These are phyloP conservation scores for Draba incana DNA, from an alignment of 345 rosid species.

Conservation along the genomic window DNA sequence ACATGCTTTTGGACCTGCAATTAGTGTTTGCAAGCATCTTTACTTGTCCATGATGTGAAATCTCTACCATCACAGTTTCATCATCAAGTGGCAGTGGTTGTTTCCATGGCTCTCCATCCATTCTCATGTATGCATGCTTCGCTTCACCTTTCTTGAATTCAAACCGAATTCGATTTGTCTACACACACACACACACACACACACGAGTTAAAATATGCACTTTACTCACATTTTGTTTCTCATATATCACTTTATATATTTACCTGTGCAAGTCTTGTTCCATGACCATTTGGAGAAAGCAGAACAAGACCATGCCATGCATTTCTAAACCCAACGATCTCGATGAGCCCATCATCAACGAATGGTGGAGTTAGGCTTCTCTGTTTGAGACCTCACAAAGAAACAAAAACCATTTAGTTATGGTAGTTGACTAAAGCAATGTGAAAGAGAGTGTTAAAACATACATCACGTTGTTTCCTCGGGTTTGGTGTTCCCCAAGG, in stretches of 20 bases:
- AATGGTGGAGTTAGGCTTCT: slow-evolving; percentile 80
- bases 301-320: slow-evolving; percentile 98
- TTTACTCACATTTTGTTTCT: not conserved
- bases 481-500: slow-evolving; percentile 88
- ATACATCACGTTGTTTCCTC: slow-evolving; percentile 53
- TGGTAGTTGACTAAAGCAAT: not conserved
- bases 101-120: slow-evolving; percentile 98
- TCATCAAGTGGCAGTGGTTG: slow-evolving; percentile 81
- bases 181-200: slow-evolving; percentile 16
- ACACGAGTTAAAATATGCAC: not conserved
- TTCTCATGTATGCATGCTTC: slow-evolving; percentile 86
- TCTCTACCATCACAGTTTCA: slow-evolving; percentile 82
- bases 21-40: slow-evolving; percentile 80
- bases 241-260: not conserved
- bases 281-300: slow-evolving; percentile 85
- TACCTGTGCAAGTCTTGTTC: slow-evolving; percentile 71
- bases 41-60: slow-evolving; percentile 90
- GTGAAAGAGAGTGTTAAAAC: slow-evolving; percentile 34
- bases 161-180: slow-evolving; percentile 82
- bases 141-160: slow-evolving; percentile 86
- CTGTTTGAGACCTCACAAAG: slow-evolving; percentile 45
- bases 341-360: slow-evolving; percentile 84
- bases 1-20: slow-evolving; percentile 67
- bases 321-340: slow-evolving; percentile 92
- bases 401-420: not conserved